These are phyloP conservation scores for Scedosporium boydii DNA, from an alignment of 2,329 filamentous ascomycete species.

Conservation along the genomic window DNA sequence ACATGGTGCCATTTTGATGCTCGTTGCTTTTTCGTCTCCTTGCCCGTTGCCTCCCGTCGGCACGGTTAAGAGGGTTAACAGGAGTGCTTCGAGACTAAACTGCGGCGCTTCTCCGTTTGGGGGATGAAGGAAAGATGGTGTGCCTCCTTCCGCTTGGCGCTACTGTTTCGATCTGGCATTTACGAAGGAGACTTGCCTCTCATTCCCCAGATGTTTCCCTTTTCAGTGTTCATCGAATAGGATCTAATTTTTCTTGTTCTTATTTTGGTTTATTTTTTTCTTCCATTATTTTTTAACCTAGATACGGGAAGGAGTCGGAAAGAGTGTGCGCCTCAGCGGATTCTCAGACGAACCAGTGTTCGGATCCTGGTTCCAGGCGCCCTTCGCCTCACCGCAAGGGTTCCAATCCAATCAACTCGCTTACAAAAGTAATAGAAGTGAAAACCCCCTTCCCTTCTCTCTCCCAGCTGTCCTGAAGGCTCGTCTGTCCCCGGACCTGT, in stretches of 20 bases:
- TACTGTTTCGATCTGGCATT: too few relatives aligned
- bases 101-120: not conserved
- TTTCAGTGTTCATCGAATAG: too few relatives aligned
- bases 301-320: not conserved
- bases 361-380: not conserved
- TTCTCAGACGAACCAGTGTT: not conserved
- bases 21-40: not conserved
- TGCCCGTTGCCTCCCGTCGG: not conserved
- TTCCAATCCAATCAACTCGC: not conserved
- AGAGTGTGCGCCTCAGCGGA: not conserved
- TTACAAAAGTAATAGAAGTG: not conserved
- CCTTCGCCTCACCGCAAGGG: not conserved
- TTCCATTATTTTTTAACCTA: too few relatives aligned
- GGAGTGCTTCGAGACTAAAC: not conserved
- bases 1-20: not conserved
- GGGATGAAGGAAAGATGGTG: too few relatives aligned
- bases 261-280: too few relatives aligned
- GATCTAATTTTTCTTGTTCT: too few relatives aligned
- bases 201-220: too few relatives aligned
- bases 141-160: too few relatives aligned
- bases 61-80: not conserved
- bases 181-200: too few relatives aligned
- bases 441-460: not conserved
- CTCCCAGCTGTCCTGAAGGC: not conserved
- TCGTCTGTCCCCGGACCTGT: too few relatives aligned